Conservation (phyloP, 2,329 filamentous ascomycete genomes). For the Neonectria punicea region DNA sequence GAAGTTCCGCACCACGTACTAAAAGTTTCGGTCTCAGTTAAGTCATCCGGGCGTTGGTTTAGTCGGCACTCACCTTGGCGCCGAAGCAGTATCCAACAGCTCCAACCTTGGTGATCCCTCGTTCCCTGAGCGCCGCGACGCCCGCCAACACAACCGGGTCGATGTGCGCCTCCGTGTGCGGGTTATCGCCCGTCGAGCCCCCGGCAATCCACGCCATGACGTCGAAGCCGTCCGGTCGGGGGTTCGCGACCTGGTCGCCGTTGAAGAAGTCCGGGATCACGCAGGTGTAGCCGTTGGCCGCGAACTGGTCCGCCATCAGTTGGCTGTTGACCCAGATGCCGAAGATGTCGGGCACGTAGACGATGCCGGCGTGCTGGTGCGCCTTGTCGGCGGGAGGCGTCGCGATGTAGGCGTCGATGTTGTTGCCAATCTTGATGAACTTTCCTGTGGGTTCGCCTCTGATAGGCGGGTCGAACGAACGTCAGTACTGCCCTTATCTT, state of each 20-base stretch:
- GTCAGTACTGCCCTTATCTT: background rate
- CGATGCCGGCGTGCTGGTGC: constrained; percentile 45
- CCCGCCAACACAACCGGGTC: constrained; percentile 49
- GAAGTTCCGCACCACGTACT: constrained; percentile 77
- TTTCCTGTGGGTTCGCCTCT: constrained; percentile 62
- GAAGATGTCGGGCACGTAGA: constrained; percentile 52
- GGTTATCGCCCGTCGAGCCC: constrained; percentile 60
- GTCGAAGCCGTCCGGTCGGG: constrained; percentile 44
- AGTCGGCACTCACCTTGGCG: constrained; percentile 61
- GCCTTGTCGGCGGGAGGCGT: constrained; percentile 49
- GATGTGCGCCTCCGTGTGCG: constrained; percentile 47
- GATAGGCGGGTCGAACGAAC: background rate
- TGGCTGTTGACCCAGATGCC: constrained; percentile 54
- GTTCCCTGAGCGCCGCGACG: constrained; percentile 65
- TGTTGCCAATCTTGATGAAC: constrained; percentile 56
- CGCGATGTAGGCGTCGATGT: constrained; percentile 63
- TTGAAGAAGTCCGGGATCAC: constrained; percentile 53
- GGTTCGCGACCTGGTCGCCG: constrained; percentile 46
- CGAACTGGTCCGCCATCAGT: constrained; percentile 54
- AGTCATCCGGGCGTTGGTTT: background rate
- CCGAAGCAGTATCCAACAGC: constrained; percentile 74
- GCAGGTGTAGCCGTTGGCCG: constrained; percentile 52
- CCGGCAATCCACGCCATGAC: constrained; percentile 49
- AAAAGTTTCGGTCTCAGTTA: background rate
- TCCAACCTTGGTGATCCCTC: constrained; percentile 64